phyloP scores from a whole-genome alignment of 139 green algal species.

The Micromonas pusilla region DNA sequence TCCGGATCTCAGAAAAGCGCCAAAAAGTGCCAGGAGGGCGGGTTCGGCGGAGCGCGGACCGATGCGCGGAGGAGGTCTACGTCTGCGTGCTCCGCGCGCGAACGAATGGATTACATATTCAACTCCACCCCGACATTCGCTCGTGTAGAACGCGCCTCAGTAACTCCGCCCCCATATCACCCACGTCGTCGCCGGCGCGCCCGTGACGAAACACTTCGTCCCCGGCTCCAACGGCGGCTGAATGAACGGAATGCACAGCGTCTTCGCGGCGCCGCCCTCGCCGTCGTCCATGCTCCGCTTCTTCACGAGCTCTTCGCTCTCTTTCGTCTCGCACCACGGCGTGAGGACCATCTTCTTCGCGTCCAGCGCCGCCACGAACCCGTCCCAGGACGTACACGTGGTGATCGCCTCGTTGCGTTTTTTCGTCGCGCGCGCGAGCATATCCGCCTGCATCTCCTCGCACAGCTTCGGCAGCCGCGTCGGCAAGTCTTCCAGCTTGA shows the following conservation, averaged over 20 bases:
- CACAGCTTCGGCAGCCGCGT: constrained; percentile 55
- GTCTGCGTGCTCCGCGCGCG: too few relatives aligned
- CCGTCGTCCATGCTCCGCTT: constrained; percentile 60
- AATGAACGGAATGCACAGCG: constrained; percentile 90
- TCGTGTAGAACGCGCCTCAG: too few relatives aligned
- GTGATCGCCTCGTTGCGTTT: constrained; percentile 58
- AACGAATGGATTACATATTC: too few relatives aligned
- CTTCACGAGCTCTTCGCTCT: constrained; percentile 86
- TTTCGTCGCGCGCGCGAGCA: constrained; percentile 57
- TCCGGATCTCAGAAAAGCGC: too few relatives aligned
- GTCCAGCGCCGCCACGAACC: constrained; percentile 86
- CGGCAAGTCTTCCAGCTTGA: constrained; percentile 66
- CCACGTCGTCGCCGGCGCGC: constrained; percentile 94
- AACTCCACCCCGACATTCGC: too few relatives aligned
- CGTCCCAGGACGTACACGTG: constrained; percentile 72
- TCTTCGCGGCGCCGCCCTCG: constrained; percentile 88
- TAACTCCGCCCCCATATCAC: constrained; percentile 90
- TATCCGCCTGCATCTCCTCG: constrained; percentile 76
- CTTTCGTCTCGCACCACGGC: constrained; percentile 78
- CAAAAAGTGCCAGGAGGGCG: too few relatives aligned
- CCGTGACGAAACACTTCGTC: constrained; percentile 82
- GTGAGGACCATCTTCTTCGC: constrained; percentile 84
- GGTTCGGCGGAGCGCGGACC: too few relatives aligned
- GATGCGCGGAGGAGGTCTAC: too few relatives aligned
- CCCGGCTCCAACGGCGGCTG: constrained; percentile 79